Base-by-base conservation (phyloP, 129 eudicot genomes). In the Flaveria trinervia region DNA sequence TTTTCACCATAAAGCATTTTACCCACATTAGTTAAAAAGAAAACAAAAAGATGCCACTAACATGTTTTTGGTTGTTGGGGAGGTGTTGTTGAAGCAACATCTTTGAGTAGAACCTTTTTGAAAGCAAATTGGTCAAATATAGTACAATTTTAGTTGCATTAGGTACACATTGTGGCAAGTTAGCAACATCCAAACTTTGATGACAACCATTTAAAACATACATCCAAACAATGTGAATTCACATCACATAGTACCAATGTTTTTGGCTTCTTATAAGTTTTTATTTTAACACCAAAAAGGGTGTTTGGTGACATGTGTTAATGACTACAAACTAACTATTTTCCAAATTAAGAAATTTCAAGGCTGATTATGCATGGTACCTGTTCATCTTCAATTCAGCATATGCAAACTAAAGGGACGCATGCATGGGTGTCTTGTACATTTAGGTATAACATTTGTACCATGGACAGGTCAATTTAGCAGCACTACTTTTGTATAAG, bases 21-120 rank as follows among this genome's bases (percentile, higher is more conserved):
- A 84, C 75, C 87, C 84, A 80, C 85, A 80, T 54, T 80, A 49
- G 87, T 74, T 80, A 77, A 68, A 78, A 79, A 85, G 85, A 77
- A 54, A 85, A 67, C 59, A 80, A 68, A 79, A 79, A 85, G 87
- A 80, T 80, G 81, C 75, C 80, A 81, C 70, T 79, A 77, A n/a
- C 73, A 72, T 46, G 72, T 55, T 44, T 76, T 84, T 76, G 86
- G 91, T 84, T 51, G 87, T 83, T 79, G 83, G 79, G 77, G 15
- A 77, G 77, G 83, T 77, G 81, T 77, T 83, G 76, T 83, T 77
- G 76, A 77, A 83, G 84, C 87, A 86, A 79, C 62, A 82, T 74
- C 75, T 74, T 68, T 66, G 70, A 73, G 75, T 74, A 39, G 45
- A 74, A 67, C 48, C 84, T 74, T 80, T 80, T 74, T 56, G 56